phyloP scores from a whole-genome alignment of 768 basidiomycete genomes.

The Boletus vinaceobasis region DNA sequence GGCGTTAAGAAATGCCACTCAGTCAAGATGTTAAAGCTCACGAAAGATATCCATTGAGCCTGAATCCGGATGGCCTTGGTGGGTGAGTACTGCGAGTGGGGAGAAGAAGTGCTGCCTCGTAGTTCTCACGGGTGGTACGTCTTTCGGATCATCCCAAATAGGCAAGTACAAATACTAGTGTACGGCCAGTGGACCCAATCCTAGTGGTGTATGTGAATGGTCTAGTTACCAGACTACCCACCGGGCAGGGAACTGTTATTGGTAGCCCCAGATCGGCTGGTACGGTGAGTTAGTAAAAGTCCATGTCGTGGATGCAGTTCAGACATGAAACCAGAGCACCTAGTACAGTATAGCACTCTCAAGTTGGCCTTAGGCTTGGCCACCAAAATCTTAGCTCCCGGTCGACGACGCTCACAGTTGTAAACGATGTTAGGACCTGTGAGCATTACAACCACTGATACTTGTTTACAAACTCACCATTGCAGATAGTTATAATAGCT shows the following conservation, averaged over 20 bases:
- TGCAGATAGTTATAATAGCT: background rate
- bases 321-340: background rate
- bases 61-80: background rate
- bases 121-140: background rate
- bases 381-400: background rate
- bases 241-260: too few relatives aligned
- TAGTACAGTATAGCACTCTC: too few relatives aligned
- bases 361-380: background rate
- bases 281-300: background rate
- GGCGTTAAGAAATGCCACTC: background rate
- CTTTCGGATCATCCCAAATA: background rate
- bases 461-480: background rate
- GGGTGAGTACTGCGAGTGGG: background rate
- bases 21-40: background rate
- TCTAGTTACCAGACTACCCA: too few relatives aligned
- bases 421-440: background rate
- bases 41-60: conserved; percentile 6
- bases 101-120: background rate
- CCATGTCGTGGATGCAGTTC: background rate
- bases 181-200: too few relatives aligned
- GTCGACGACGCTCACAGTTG: too few relatives aligned
- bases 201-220: too few relatives aligned
- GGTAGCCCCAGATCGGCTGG: background rate
- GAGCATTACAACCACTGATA: background rate
- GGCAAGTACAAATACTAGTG: too few relatives aligned